Base-by-base conservation (phyloP, 148 eudicot genomes). In the Spergularia bocconei region DNA sequence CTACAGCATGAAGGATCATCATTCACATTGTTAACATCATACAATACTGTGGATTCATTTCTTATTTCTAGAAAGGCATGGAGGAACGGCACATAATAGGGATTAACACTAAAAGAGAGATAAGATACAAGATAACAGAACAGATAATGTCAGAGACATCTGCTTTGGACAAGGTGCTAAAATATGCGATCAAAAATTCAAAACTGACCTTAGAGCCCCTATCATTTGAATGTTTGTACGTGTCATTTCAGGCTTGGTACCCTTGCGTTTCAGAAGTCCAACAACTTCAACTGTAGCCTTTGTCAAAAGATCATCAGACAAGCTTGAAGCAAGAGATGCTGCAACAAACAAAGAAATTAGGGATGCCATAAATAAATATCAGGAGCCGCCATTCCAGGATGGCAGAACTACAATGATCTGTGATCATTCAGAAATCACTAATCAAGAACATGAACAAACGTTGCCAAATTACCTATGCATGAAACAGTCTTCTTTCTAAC, bases 221-320 rank as follows among this genome's bases (percentile, higher is more conserved):
- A 92, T 88, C 98, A 89, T 95, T 86, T 96, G 99, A 85, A 96
- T 96, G 77, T 91, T 88, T 69, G 97, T 96, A 11, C 98, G 91
- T 5, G 89, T 86, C 84, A 92, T 76, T 76, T 96, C 99, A 74
- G 94, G 79, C 82, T 96, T 95, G 68, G 81, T 75, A 50, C 86
- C 84, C 82, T 89, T 91, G 48, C 75, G 85, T 80, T 86, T 88
- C 72, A 92, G 86, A 78, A 91, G 92, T 71, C 79, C 87, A 78
- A 88, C 93, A 80, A 92, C 94, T 81, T 96, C 97, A 74, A 82
- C 80, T 13, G 97, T 96, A 83, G 91, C 91, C 85, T 92, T 96
- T 25, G 98, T 92, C 85, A 96, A 82, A 84, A 96, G 79, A 75
- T 96, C 99, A 91, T 96, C 99, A 17, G 97, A 91, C 86, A 96